These are phyloP conservation scores for Candida saitoana DNA, from an alignment of 805 yeast genomes.

Conservation along the genomic window DNA sequence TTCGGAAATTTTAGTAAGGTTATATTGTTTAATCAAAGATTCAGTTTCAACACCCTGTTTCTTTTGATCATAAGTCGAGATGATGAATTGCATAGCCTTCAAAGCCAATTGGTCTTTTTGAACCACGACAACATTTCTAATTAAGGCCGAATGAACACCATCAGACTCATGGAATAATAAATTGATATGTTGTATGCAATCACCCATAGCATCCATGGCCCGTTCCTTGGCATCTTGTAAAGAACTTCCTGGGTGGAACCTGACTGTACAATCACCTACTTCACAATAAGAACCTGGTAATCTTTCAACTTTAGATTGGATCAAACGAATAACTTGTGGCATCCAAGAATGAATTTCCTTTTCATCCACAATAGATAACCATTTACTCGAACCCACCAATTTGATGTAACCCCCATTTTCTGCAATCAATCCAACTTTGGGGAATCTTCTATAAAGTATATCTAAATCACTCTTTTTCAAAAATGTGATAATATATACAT, in stretches of 20 bases:
- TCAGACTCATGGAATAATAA: slow-evolving; percentile 53
- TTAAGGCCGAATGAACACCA: slow-evolving; percentile 70
- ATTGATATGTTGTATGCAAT: slow-evolving; percentile 78
- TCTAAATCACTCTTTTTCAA: slow-evolving; percentile 63
- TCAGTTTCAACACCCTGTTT: slow-evolving; percentile 4
- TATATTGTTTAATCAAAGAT: background rate
- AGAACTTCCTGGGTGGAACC: slow-evolving; percentile 70
- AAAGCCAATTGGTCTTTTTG: slow-evolving; percentile 60
- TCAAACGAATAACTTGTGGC: slow-evolving; percentile 50
- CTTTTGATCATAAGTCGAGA: slow-evolving; percentile 29
- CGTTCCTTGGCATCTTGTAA: slow-evolving; percentile 60
- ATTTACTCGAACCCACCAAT: slow-evolving; percentile 45
- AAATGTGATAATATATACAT: slow-evolving; percentile 68
- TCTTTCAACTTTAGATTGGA: slow-evolving; percentile 65
- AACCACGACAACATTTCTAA: slow-evolving; percentile 64
- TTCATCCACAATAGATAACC: slow-evolving; percentile 62
- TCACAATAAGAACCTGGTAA: slow-evolving; percentile 74
- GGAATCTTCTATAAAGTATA: slow-evolving; percentile 60
- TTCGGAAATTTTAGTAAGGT: slow-evolving; percentile 2
- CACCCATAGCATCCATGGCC: slow-evolving; percentile 69
- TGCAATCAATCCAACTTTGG: slow-evolving; percentile 77
- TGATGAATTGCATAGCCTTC: slow-evolving; percentile 53
- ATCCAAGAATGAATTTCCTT: slow-evolving; percentile 50
- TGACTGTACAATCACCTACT: slow-evolving; percentile 69
- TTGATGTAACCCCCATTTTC: slow-evolving; percentile 85